Base-by-base conservation (phyloP, 805 yeast species). In the Debaryomyces tyrocola region DNA sequence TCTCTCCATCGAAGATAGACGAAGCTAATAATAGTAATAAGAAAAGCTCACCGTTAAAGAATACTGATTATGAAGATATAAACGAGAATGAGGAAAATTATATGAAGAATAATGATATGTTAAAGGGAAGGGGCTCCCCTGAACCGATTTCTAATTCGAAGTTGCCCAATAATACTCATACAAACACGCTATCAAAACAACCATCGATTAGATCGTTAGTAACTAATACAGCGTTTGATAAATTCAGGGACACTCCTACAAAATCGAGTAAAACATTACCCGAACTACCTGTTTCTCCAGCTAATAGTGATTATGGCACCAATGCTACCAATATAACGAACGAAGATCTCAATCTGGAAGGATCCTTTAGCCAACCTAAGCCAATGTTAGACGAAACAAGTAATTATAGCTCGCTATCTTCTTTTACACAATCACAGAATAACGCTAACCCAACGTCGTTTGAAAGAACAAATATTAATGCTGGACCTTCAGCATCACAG, bases 141-240 rank as follows among this genome's bases (percentile, higher is more conserved):
- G 34, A 18, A 18, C 24, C 38, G 10, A 9, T 24, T 4, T 24
- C 27, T 24, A 12, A 35, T n/a, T n/a, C 20, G 20, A 12, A 4
- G 8, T 10, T 12, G 15, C 20, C 27, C 45, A n/a, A 52, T 45
- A 44, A 39, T 50, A 38, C 46, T 48, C n/a, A 50, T 10, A 45
- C 41, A 20, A 48, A 45, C 11, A 11, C 40, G 14, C 38, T 45
- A 12, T 41, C 52, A 6, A 60, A 56, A 39, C 53, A 57, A 40
- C 49, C 57, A 12, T 50, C 62, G 7, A 44, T 47, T 20, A 59
- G 59, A 40, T 62, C 68, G 10, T 57, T 69, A 44, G 63, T 62
- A 1, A 62, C 64, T 37, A 70, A 70, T 43, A 70, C 74, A 2
- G 73, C 69, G 0, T 70, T 66, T 55, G 66, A 57, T 49, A 66